These are phyloP conservation scores for Chimonanthus praecox DNA, from an alignment of 164 flowering plant genomes.

Conservation along the genomic window DNA sequence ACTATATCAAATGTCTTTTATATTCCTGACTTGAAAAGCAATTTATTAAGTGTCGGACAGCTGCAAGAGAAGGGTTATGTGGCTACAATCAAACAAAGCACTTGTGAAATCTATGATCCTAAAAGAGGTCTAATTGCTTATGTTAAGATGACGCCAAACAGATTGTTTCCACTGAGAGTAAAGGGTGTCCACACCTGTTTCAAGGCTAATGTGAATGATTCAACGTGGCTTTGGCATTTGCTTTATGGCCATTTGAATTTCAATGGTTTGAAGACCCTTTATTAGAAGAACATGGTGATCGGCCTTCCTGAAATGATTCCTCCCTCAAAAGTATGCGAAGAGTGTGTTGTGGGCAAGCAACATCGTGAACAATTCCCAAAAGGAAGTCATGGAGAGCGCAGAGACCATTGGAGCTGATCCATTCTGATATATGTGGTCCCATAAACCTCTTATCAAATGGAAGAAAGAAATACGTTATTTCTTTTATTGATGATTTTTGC, in stretches of 20 bases:
- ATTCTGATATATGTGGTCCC: conserved; percentile 10
- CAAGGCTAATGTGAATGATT: too few relatives aligned
- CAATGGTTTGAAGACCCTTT: neutral
- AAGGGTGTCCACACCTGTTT: neutral
- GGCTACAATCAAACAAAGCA: neutral
- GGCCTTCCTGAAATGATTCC: too few relatives aligned
- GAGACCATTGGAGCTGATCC: conserved; percentile 7
- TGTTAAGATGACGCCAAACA: neutral
- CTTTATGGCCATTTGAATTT: too few relatives aligned
- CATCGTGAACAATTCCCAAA: conserved; percentile 3
- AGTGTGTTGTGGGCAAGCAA: conserved; percentile 2
- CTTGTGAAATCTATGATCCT: too few relatives aligned
- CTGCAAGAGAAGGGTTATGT: conserved; percentile 4
- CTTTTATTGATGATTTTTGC: neutral
- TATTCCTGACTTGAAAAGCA: conserved; percentile 12
- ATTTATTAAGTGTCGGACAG: conserved; percentile 10
- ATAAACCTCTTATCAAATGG: conserved; percentile 14
- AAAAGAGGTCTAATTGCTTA: too few relatives aligned
- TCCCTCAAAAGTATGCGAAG: conserved; percentile 10
- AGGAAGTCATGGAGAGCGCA: conserved; percentile 9
- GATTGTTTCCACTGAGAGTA: neutral
- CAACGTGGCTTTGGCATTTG: too few relatives aligned
- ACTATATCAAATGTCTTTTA: conserved; percentile 16
- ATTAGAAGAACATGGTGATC: conserved; percentile 6
- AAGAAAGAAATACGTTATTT: neutral